A percentile compares a stretch with the other conserved stretches of the same genome.
phyloP scores from a whole-genome alignment of 257 asterid genomes.

The Verbascum thapsus region DNA sequence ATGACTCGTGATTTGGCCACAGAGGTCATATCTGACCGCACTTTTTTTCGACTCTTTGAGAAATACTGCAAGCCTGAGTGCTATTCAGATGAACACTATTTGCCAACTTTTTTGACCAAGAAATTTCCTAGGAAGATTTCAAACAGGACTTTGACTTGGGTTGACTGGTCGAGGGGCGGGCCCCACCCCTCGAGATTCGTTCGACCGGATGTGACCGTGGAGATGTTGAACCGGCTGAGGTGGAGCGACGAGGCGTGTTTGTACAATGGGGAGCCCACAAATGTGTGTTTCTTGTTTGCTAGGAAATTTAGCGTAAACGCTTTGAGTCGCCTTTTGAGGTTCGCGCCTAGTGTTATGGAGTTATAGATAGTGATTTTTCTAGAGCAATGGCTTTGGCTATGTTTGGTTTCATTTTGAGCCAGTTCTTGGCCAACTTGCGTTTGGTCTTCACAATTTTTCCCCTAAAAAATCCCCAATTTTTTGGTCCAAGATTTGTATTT shows the following conservation, averaged over 20 bases:
- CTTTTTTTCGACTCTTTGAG: constrained; percentile 39
- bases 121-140: constrained; percentile 41
- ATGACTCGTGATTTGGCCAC: constrained; percentile 55
- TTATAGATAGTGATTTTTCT: constrained; percentile 18
- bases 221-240: constrained; percentile 50
- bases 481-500: too few relatives aligned
- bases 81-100: constrained; percentile 78
- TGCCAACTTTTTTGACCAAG: constrained; percentile 62
- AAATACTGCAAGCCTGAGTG: constrained; percentile 59
- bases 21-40: constrained; percentile 43
- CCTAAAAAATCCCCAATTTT: too few relatives aligned
- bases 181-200: constrained; percentile 65
- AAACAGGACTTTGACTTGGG: constrained; percentile 81
- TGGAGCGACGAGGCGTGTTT: constrained; percentile 41
- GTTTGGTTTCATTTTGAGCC: too few relatives aligned
- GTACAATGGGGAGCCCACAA: constrained; percentile 55
- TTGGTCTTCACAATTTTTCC: too few relatives aligned
- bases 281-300: constrained; percentile 67
- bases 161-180: constrained; percentile 80
- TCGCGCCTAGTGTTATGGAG: constrained; percentile 52
- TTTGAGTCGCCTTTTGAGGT: constrained; percentile 56
- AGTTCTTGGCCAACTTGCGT: too few relatives aligned
- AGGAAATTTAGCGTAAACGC: constrained; percentile 59
- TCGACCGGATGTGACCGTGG: constrained; percentile 40
- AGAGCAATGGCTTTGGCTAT: too few relatives aligned